Evolutionary conservation across 768 basidiomycete species (phyloP), one percentile per base, ranked within the genome.

Genomic region (Naganishia vishniacii): DNA sequence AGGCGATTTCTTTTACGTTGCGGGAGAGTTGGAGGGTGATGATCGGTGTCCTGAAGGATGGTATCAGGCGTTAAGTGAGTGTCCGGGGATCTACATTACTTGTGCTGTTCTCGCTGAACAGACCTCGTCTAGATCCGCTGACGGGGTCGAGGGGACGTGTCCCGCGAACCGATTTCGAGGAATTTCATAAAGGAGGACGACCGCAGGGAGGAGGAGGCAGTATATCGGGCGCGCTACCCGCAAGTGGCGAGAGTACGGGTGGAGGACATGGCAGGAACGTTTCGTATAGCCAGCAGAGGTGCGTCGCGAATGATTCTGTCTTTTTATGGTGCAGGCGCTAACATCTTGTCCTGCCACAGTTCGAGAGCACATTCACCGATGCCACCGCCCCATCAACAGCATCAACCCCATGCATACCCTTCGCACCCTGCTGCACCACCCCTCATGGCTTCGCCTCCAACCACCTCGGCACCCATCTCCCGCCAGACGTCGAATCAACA

Each of bases 1-100:
- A 79, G 95, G 95, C 67, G 95, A 99, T 80, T 95, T 98, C 80
- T 98, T 97, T 81, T 89, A 98, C 78, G 94, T 98, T 53, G 82
- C 90, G 37, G 84, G 84, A 64, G 91, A 95, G 71, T 79, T 83
- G 18, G 82, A 84, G 61, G 61, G 59, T 16, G 68, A 63, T 47
- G 69, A 65, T 20, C 28, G 46, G 6, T 37, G 51, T 71, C 79
- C 44, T 73, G 70, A 71, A 32, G 79, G 75, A 46, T 98, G 88
- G 86, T 99, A 91, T 72, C 89, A 97, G 75, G 95, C 91, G 3
- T 86, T 93, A 75, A 98, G 78, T 78, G 63, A 68, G 78, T 78
- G 8, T 45, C 20, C 23, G 3, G 44, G 61, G 4, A 51, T 48
- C 13, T 59, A n/a, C 34, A 11, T 62, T 32, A n/a, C 37, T 20